Base-by-base conservation (phyloP, 192 early-diverging fungal genomes). In the Entophlyctis luteolus region DNA sequence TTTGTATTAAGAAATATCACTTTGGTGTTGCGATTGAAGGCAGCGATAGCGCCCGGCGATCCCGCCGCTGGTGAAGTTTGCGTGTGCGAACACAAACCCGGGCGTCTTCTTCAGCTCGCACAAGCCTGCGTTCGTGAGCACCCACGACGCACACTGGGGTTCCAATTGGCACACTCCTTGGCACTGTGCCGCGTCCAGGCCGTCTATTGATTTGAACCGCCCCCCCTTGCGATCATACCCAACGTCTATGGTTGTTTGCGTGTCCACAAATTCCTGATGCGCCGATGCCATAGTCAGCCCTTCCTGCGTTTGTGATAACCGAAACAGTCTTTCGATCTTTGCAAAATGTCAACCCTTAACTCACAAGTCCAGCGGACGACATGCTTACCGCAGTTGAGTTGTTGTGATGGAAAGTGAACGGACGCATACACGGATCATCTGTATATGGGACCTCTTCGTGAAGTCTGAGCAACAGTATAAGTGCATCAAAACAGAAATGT, bases 351-450 rank as follows among this genome's bases (percentile, higher is more conserved):
- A 6, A 20, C 52, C 23, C 10, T 8, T 14, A 20, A 29, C 6
- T 12, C 10, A 6, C 8, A 6, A 35, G 0, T 71, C 49, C 54
- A 54, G 14, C 8, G 39, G 52, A 54, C 73, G 52, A 5, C 75
- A 49, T 38, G 32, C 48, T n/a, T n/a, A n/a, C n/a, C n/a, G n/a
- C n/a, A n/a, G n/a, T 35, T 66, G 74, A 23, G 67, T 55, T 37
- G 23, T 80, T 49, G 47, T 76, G 72, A 66, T 79, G 78, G 67
- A 79, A 79, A 5, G 75, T 77, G 23, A 53, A 18, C 2, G 79
- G 79, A 22, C 37, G 39, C 36, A 35, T 22, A 49, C 78, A 79
- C n/a, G 78, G 71, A 31, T 77, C 55, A 16, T 60, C 69, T 2
- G 32, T 18, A 52, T 53, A 60, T 16, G 34, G 33, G 33, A 55